Evolutionary conservation across 164 flowering plant species (phyloP), one percentile per base, ranked within the genome.

Genomic region (Tinospora cordifolia): DNA sequence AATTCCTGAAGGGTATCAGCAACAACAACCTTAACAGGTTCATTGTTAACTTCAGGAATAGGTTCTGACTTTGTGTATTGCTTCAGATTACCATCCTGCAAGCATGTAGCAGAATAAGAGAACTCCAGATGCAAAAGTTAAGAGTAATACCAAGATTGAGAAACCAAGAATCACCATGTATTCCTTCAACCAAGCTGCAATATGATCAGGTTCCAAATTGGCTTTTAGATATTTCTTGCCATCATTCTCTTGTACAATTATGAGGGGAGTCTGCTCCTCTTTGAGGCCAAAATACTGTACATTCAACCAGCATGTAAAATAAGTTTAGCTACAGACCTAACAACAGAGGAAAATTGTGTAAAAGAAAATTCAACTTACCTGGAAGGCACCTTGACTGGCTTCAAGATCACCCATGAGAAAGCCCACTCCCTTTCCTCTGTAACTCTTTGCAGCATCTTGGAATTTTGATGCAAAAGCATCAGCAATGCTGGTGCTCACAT

Each of bases 11-110:
- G 76, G 81, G 74, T 95, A 70, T 89, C 85, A 49, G 85, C 93
- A 72, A 95, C 99, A 66, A 95, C 98, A 71, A 95, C 91, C 83
- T 95, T 95, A 74, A 95, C 98, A 70, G 97, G 99, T 67, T 88
- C 97, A 73, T 84, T 72, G 78, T 95, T 92, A 38, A 75, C 85
- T 74, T 87, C 90, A 19, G 99, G 99, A 66, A 92, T 84, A 9
- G 98, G 91, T 77, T 92, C 90, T 12, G 99, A 95, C 75, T 84
- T 88, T 22, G 34, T 81, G 71, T 59, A 88, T 67, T 87, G 85
- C 69, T 73, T 73, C 62, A 85, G 64, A 2, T 78, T 84, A 13
- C 97, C 97, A 11, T 88, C 93, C 99, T 94, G 90, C 68, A 75
- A 62, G 36, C 26, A 68, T 14, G 64, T 38, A 25, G 44, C 24